A percentile compares a stretch with the other conserved stretches of the same genome.
Conservation (phyloP, 139 green algal species). For the Tetradesmus obliquus region DNA sequence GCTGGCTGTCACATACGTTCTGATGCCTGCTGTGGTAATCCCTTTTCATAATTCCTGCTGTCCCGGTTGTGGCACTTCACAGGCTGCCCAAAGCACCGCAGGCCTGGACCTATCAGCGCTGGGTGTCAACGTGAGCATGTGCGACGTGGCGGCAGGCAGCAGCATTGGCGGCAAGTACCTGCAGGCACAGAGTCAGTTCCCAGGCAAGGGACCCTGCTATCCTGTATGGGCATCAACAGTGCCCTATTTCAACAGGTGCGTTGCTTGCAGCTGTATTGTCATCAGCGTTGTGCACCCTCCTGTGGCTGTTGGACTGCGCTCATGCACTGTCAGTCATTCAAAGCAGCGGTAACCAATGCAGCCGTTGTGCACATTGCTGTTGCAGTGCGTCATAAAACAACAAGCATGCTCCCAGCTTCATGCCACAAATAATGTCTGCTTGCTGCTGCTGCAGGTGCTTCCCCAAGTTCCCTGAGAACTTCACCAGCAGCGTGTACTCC, state of each 20-base stretch:
- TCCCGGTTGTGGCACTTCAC: background rate
- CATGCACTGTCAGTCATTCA: background rate
- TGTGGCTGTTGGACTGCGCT: background rate
- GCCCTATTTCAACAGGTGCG: conserved; percentile 73
- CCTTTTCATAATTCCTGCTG: too few species aligned
- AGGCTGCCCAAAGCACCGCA: conserved; percentile 8
- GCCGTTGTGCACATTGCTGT: background rate
- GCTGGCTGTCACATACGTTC: too few species aligned
- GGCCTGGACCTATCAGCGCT: conserved; percentile 27
- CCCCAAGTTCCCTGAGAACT: conserved; percentile 56
- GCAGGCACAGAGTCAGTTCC: conserved; percentile 67
- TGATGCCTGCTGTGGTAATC: too few species aligned
- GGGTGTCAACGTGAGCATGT: conserved; percentile 32
- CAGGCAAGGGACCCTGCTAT: conserved; percentile 78
- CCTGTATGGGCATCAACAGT: conserved; percentile 66
- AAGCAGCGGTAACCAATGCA: background rate
- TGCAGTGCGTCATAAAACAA: background rate
- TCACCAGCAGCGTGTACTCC: conserved; percentile 45
- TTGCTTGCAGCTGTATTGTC: background rate
- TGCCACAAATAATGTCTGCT: background rate
- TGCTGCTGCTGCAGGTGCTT: conserved; percentile 63
- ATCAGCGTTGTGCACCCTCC: background rate
- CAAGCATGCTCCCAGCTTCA: background rate
- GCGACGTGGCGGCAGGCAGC: background rate
- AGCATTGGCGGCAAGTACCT: conserved; percentile 60